These are phyloP conservation scores for Sordaria brevicollis DNA, from an alignment of 495 filamentous ascomycete genomes.

Conservation along the genomic window DNA sequence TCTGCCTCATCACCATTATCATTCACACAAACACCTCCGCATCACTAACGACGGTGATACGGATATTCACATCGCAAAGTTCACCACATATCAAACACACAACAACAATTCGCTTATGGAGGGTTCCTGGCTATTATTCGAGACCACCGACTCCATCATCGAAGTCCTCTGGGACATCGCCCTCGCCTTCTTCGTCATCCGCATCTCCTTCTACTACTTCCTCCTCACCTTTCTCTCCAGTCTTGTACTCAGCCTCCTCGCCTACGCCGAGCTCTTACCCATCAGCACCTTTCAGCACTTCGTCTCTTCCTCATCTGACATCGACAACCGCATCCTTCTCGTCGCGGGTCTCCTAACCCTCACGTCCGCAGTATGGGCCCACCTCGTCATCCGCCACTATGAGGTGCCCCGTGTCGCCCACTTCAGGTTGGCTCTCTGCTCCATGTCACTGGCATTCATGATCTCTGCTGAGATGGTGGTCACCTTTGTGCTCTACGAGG, in stretches of 20 bases:
- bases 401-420: constrained; percentile 14
- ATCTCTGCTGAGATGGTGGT: constrained; percentile 3
- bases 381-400: constrained; percentile 5
- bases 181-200: constrained; percentile 21
- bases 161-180: constrained; percentile 27
- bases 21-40: not conserved
- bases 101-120: not conserved
- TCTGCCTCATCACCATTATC: not conserved
- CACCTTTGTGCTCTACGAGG: constrained; percentile 4
- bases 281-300: not conserved
- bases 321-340: not conserved
- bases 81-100: not conserved
- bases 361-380: constrained; percentile 6
- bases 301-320: not conserved
- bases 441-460: constrained; percentile 3
- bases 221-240: constrained; percentile 7
- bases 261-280: not conserved
- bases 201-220: constrained; percentile 17
- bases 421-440: constrained; percentile 16
- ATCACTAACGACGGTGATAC: not conserved
- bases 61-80: not conserved
- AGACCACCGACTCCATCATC: constrained; percentile 19
- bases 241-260: not conserved
- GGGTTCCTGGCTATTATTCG: constrained; percentile 9
- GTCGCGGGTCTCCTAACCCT: constrained; percentile 4